phyloP scores from a whole-genome alignment of 73 alveolate species.

The Stentor roeselii region DNA sequence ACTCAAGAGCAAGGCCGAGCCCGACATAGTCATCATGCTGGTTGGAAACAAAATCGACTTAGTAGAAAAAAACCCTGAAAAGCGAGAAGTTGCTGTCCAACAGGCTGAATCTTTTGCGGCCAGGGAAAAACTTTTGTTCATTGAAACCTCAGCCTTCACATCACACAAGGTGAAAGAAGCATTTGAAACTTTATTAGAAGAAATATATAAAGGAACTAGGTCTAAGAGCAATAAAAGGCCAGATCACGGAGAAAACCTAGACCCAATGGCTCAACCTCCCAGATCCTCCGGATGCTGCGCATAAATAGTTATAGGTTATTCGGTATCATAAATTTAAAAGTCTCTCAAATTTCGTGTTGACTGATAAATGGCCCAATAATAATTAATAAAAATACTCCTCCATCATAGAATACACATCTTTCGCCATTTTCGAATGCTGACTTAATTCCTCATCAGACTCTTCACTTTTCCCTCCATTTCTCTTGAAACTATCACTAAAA shows the following conservation, averaged over 20 bases:
- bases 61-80: conserved; percentile 65
- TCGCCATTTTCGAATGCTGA: neutral
- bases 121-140: conserved; percentile 71
- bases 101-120: conserved; percentile 83
- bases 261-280: too few relatives aligned
- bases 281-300: too few relatives aligned
- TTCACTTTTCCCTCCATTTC: conserved; percentile 1
- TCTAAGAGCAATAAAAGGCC: too few relatives aligned
- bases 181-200: conserved; percentile 85
- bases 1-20: conserved; percentile 83
- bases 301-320: too few relatives aligned
- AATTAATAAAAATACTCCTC: too few relatives aligned
- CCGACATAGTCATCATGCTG: conserved; percentile 88
- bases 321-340: too few relatives aligned
- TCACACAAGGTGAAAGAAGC: conserved; percentile 74
- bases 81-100: conserved; percentile 77
- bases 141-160: conserved; percentile 87
- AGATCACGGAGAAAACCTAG: too few relatives aligned
- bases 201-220: too few relatives aligned
- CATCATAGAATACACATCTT: too few relatives aligned
- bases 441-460: neutral
- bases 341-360: too few relatives aligned
- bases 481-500: too few relatives aligned
- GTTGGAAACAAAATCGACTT: conserved; percentile 94
- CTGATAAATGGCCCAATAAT: too few relatives aligned